phyloP scores from a whole-genome alignment of 768 basidiomycete species.

The Infundibulicybe gibba region DNA sequence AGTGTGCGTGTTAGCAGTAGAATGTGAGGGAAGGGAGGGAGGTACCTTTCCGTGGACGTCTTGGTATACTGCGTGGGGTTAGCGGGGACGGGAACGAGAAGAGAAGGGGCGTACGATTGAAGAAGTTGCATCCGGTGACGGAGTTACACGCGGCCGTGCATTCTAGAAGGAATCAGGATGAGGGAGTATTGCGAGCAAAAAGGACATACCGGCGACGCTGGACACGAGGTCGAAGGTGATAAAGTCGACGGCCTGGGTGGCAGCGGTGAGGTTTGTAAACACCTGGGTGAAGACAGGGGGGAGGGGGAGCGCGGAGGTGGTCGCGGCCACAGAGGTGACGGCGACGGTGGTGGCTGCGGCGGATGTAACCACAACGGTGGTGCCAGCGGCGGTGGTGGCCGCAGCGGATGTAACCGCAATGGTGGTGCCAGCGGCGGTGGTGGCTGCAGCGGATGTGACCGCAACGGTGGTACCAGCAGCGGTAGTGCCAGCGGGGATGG shows the following conservation, averaged over 20 bases:
- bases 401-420: too few species aligned
- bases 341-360: too few species aligned
- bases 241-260: constrained; percentile 37
- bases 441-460: too few species aligned
- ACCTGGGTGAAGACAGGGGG: constrained; percentile 29
- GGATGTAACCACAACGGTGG: too few species aligned
- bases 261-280: constrained; percentile 37
- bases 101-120: constrained; percentile 30
- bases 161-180: constrained; percentile 17
- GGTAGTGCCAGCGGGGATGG: too few species aligned
- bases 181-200: background rate
- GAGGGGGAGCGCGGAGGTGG: too few species aligned
- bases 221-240: constrained; percentile 43
- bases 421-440: too few species aligned
- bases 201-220: constrained; percentile 32
- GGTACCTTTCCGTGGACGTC: constrained; percentile 42
- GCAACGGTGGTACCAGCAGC: too few species aligned
- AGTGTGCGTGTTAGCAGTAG: constrained; percentile 1
- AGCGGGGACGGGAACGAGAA: background rate
- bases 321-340: too few species aligned
- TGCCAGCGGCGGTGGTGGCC: too few species aligned
- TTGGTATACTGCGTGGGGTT: constrained; percentile 30
- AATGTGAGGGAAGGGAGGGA: background rate
- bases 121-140: constrained; percentile 35
- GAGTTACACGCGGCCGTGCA: constrained; percentile 42